Base-by-base conservation (phyloP, 2,329 filamentous ascomycete species). In the Aspergillus uvarum region DNA sequence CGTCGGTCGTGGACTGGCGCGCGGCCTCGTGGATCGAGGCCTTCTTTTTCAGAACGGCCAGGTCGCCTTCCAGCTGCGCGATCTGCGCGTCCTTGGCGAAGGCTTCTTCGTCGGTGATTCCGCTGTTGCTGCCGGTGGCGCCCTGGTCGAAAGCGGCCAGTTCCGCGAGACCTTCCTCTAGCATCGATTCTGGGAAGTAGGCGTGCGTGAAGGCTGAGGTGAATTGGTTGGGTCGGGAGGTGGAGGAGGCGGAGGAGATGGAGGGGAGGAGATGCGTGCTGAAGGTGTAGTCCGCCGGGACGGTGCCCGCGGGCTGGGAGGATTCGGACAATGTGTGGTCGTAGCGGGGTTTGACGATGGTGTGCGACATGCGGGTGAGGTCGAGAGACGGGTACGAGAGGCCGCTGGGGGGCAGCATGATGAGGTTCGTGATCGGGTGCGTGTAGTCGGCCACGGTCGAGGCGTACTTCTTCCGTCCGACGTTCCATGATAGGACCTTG, bases 391-490 rank as follows among this genome's bases (percentile, higher is more conserved):
- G 71, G 65, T 64, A 71, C 29, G 77, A 73, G 68, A 81, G 81
- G 61, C 79, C 78, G 74, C 76, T 81, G 0, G 90, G 87, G 10
- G 87, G 83, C 29, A 91, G 79, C 75, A 95, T 90, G n/a, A 82
- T 73, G 24, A 98, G 70, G 67, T 96, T 96, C 11, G 91, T 95
- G 35, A 96, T 87, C 19, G 92, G 87, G 3, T 91, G 89, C 56
- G 92, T 92, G 59, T 96, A 83, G 60, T 89, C 89, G 2, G 85
- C 82, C 51, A 94, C 70, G 55, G 88, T 86, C 3, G 87, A 84
- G 1, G 85, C 83, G 63, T 90, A 89, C 60, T 85, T 86, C 61
- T 86, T 85, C 65, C 88, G 87, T 42, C 87, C 86, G 26, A 94
- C 82, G 72, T 91, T 91, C 94, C 94, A 98, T 56, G 84, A 82